Evolutionary conservation across 2,329 filamentous ascomycete genomes (phyloP).

Genomic region (Cladosporium oxysporum): DNA sequence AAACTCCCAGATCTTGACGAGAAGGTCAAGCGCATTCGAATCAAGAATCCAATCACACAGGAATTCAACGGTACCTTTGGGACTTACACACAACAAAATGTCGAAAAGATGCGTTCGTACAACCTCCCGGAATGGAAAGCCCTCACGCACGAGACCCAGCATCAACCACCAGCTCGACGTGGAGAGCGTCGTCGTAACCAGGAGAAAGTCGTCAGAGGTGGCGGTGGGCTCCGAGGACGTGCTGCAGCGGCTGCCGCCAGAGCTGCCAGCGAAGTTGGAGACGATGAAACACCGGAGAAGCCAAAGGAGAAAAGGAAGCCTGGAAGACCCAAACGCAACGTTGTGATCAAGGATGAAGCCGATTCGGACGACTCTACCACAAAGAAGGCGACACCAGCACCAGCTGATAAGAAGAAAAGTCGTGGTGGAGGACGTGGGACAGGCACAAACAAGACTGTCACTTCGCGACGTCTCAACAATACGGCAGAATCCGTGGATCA

Average conservation of each 20-base stretch:
- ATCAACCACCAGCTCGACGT: conserved; percentile 88
- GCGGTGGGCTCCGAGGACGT: conserved; percentile 33
- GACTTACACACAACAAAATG: conserved; percentile 95
- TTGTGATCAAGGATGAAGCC: conserved; percentile 35
- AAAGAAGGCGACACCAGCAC: conserved; percentile 31
- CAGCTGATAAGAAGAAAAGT: conserved; percentile 43
- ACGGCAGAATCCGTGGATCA: conserved; percentile 73
- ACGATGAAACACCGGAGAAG: conserved; percentile 23
- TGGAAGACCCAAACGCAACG: conserved; percentile 47
- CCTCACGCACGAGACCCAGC: conserved; percentile 89
- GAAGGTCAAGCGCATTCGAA: conserved; percentile 83
- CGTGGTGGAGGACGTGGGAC: conserved; percentile 46
- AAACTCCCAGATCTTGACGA: conserved; percentile 77
- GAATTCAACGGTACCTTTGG: conserved; percentile 96
- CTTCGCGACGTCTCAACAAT: conserved; percentile 84
- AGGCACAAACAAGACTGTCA: conserved; percentile 70
- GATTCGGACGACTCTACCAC: conserved; percentile 30
- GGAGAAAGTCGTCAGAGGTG: conserved; percentile 47
- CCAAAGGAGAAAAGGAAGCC: conserved; percentile 50
- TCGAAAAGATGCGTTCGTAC: conserved; percentile 93
- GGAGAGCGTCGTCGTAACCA: conserved; percentile 72
- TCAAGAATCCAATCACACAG: conserved; percentile 96
- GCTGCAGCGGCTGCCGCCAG: conserved; percentile 28
- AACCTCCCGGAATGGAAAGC: conserved; percentile 95
- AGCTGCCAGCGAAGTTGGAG: conserved; percentile 24